A percentile compares a stretch with the other conserved stretches of the same genome.
These are phyloP conservation scores for Backusella tuberculispora DNA, from an alignment of 192 early-diverging fungal species.

Conservation along the genomic window DNA sequence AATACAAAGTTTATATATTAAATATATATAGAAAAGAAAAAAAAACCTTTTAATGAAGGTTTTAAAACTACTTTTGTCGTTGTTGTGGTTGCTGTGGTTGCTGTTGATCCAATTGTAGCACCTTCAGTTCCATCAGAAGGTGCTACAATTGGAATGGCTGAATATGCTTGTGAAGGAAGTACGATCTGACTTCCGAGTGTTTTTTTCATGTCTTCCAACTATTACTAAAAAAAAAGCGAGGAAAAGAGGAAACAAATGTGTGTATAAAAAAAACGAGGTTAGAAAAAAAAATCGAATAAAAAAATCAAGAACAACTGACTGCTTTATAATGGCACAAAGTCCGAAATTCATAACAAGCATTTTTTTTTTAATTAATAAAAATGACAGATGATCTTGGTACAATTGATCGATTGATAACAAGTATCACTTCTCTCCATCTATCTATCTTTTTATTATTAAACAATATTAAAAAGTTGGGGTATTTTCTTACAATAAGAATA, in stretches of 20 bases:
- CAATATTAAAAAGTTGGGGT: no score
- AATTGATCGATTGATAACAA: no score
- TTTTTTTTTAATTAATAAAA: no score
- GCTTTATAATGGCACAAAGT: not conserved
- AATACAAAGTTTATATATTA: not conserved
- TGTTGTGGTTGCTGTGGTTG: not conserved
- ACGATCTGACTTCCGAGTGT: constrained; percentile 28
- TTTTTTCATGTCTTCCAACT: constrained; percentile 10
- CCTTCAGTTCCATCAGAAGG: not conserved
- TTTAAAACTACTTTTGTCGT: constrained; percentile 17
- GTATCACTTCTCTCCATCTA: no score
- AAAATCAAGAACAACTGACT: not conserved
- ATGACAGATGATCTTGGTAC: no score
- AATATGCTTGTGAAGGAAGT: constrained; percentile 18
- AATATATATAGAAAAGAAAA: not conserved
- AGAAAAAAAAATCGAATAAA: not conserved
- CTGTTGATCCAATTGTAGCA: not conserved
- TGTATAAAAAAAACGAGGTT: not conserved
- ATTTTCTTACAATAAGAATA: no score
- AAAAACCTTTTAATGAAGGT: constrained; percentile 18
- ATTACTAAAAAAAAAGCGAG: not conserved
- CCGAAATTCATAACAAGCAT: not conserved
- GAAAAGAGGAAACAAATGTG: not conserved
- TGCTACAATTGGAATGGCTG: constrained; percentile 29
- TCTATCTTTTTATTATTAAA: no score